Base-by-base conservation (phyloP, 2,329 filamentous ascomycete species). In the Epichloe aotearoae region DNA sequence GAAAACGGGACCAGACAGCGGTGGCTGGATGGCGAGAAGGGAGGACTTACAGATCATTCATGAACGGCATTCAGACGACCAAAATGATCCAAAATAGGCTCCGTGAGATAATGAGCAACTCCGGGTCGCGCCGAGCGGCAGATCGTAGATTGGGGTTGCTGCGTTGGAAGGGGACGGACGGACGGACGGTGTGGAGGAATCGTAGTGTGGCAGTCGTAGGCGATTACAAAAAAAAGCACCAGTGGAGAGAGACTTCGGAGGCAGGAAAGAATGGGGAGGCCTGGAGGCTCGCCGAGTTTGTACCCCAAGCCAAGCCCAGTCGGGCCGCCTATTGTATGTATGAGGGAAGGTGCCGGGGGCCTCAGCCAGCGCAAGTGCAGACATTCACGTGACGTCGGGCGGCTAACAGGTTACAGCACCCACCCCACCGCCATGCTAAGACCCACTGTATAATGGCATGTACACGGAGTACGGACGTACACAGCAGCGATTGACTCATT, bases 11-110 rank as follows among this genome's bases (percentile, higher is more conserved):
- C 38, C 42, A 39, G 36, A 38, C 42, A 39, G n/a, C 20, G 37
- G 20, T 46, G 34, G 26, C 12, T n/a, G 12, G 19, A 44, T 14
- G 26, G 42, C 51, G 56, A 61, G 58, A 49, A 53, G 46, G 46
- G 55, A 57, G 52, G 54, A 76, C 73, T 72, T 68, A 76, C 73
- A 69, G 72, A 67, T 73, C 71, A 75, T 74, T 64, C 70, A 73
- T 64, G 59, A 64, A 69, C 61, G 62, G 62, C 63, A 60, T 58
- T 61, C 64, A 69, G 64, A 64, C 64, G 67, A 62, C 62, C 59
- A 53, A 52, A 48, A 52, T 54, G 57, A 61, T 61, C 49, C 57
- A 56, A 54, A 58, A 52, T 50, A 26, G 52, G 55, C 53, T 56
- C 33, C 40, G 14, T 26, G 7, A 46, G 30, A 37, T 12, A 37